Percentiles rank a stretch among this genome's conserved stretches.
phyloP scores from a whole-genome alignment of 2,329 filamentous ascomycete genomes.

The Talaromyces verruculosus region DNA sequence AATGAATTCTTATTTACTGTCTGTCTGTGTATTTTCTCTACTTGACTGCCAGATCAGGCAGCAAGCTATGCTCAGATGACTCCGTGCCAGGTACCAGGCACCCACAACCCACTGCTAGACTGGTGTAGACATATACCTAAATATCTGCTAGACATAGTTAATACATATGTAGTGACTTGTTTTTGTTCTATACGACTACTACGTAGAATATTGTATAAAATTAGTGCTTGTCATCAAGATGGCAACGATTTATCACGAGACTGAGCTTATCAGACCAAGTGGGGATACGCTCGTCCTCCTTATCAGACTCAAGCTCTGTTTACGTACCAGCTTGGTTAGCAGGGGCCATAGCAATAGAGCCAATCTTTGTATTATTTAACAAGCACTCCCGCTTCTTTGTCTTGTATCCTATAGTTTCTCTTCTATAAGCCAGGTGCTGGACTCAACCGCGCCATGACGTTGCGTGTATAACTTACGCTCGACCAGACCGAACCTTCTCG shows the following conservation, averaged over 20 bases:
- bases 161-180: too few relatives aligned
- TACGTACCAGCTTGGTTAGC: background rate
- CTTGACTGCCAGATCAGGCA: background rate
- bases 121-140: background rate
- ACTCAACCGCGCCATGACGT: background rate
- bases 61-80: background rate
- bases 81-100: background rate
- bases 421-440: background rate
- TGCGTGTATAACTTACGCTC: background rate
- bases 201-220: too few relatives aligned
- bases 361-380: background rate
- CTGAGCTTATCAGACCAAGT: conserved; percentile 7
- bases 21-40: background rate
- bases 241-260: background rate
- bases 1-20: background rate
- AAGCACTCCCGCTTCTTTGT: background rate
- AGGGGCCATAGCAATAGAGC: background rate
- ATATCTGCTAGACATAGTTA: background rate
- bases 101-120: background rate
- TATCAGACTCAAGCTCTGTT: conserved; percentile 1
- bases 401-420: background rate
- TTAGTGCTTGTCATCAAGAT: background rate
- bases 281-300: conserved; percentile 5
- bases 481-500: conserved; percentile 6
- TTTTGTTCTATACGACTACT: background rate